Evolutionary conservation across 2,329 filamentous ascomycete species (phyloP), one percentile per base, ranked within the genome.

Genomic region (Ascosphaera pollenicola): DNA sequence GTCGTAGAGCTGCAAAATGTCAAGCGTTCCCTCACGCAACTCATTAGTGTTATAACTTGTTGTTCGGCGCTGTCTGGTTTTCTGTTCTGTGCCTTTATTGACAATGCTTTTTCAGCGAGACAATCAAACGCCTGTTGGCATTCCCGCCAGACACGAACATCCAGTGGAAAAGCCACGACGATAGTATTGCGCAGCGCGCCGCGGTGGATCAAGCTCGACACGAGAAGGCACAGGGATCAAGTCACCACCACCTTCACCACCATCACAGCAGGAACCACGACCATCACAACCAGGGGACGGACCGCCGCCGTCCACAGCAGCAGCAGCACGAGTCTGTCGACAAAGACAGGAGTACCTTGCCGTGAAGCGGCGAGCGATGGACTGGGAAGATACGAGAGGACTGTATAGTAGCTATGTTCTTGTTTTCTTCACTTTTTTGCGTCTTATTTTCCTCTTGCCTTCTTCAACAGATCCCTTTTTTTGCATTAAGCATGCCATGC

Each of bases 141-240:
- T 81, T 94, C 54, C 87, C 87, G 1, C 62, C 73, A 35, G 87
- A 93, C 55, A 95, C 89, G 30, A 80, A 79, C 52, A 78, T 98
- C 43, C 75, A 89, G 49, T 98, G 85, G 73, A 92, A 93, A 63
- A 89, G 79, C 54, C 89, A 98, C 57, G 85, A 94, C 53, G 82
- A 87, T 46, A 93, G 83, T 58, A 94, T 98, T 53, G 79, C 83
- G 48, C 85, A 94, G 61, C 74, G 84, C 48, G 80, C 78, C 21
- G 81, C 81, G 16, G 84, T 93, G 46, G 85, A 94, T 51, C 83
- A 93, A 58, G 81, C 82, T 41, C 78, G 85, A 44, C 82, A 87
- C 48, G 84, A 93, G 52, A 92, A 92, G 61, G 69, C 57, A 35
- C 50, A 52, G 10, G 43, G 51, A 10, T 48, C 51, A 32, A 45